Percentiles rank a stretch among this genome's conserved stretches.
phyloP scores from a whole-genome alignment of 2,329 filamentous ascomycete genomes.

The Pseudomassariella vexata region DNA sequence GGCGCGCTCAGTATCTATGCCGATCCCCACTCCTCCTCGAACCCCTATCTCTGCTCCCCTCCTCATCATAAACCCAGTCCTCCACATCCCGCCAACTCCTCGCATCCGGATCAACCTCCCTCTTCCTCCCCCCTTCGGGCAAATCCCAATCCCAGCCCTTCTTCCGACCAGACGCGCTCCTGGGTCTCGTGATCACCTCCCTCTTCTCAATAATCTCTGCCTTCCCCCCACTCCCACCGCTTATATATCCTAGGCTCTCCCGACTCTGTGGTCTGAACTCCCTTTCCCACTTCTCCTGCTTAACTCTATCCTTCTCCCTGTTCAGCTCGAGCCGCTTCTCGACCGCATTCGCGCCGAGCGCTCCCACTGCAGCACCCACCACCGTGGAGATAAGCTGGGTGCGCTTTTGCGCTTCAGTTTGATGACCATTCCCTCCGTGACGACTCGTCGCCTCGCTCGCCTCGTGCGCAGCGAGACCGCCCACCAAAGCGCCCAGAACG shows the following conservation, averaged over 20 bases:
- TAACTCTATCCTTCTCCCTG: conserved; percentile 17
- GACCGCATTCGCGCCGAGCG: conserved; percentile 41
- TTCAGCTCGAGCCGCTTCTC: conserved; percentile 24
- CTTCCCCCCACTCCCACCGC: background rate
- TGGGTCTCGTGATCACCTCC: conserved; percentile 16
- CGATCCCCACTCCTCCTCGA: conserved; percentile 6
- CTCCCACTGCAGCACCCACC: conserved; percentile 48
- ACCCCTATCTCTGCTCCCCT: no score
- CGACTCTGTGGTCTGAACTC: conserved; percentile 6
- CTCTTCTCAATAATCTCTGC: conserved; percentile 13
- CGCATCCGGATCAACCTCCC: conserved; percentile 21
- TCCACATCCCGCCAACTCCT: conserved; percentile 26
- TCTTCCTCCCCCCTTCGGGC: conserved; percentile 5
- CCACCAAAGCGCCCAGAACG: conserved; percentile 48
- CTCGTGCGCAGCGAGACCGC: conserved; percentile 46
- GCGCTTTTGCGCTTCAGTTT: conserved; percentile 23
- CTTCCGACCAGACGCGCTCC: conserved; percentile 9
- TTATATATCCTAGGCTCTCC: conserved; percentile 2
- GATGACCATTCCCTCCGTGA: conserved; percentile 18
- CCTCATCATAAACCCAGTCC: conserved; percentile 25
- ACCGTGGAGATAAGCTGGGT: conserved; percentile 41
- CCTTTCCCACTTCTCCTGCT: conserved; percentile 21
- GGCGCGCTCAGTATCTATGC: conserved; percentile 2
- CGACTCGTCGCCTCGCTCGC: conserved; percentile 35
- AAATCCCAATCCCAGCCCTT: conserved; percentile 15